Conservation (phyloP, 257 asterid genomes). For the Pogostemon cablin region DNA sequence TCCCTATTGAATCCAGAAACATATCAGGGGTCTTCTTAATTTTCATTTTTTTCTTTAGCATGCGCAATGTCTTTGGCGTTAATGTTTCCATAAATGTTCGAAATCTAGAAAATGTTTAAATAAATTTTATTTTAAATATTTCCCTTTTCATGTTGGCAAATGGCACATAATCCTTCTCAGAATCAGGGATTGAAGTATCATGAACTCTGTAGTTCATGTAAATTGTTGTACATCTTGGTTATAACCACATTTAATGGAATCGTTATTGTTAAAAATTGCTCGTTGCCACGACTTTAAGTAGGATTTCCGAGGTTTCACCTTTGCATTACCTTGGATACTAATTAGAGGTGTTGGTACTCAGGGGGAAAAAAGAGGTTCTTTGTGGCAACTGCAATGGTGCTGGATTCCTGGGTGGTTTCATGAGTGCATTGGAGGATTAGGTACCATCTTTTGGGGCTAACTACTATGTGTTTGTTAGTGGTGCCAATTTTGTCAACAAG, state of each 20-base stretch:
- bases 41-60: no score
- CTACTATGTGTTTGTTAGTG: slow-evolving; percentile 19
- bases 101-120: no score
- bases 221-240: background rate
- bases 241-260: background rate
- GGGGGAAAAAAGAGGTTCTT: slow-evolving; percentile 78
- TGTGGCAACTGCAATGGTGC: slow-evolving; percentile 96
- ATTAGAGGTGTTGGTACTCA: slow-evolving; percentile 35
- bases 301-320: no score
- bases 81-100: no score
- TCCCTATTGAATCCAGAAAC: no score
- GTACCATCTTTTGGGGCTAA: background rate
- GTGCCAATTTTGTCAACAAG: slow-evolving; percentile 30
- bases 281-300: background rate
- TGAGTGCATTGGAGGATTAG: slow-evolving; percentile 72
- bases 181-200: background rate
- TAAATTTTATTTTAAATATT: no score
- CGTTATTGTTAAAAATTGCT: background rate
- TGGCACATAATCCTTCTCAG: background rate
- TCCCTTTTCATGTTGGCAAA: background rate
- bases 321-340: background rate
- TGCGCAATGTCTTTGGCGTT: no score
- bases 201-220: background rate
- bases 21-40: no score
- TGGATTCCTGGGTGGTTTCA: slow-evolving; percentile 88